Evolutionary conservation across 2,329 filamentous ascomycete species (phyloP).

Genomic region (Chalara sp.): DNA sequence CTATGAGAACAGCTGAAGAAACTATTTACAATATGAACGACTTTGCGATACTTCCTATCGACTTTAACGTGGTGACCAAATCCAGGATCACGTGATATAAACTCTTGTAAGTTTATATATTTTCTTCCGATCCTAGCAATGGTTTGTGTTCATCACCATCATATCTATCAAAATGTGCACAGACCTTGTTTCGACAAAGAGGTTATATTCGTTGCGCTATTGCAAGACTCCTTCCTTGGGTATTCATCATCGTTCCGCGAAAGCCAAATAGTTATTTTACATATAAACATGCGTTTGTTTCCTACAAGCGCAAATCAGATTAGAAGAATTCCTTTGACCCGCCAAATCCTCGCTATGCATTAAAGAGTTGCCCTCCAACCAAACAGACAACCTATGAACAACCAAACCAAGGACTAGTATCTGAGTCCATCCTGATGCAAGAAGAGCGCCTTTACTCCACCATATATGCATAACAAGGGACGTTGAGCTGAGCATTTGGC

Average conservation of each 20-base stretch:
- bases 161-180: too few species aligned
- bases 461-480: constrained; percentile 25
- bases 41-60: too few species aligned
- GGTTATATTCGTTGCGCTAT: too few species aligned
- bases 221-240: background rate
- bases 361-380: constrained; percentile 5
- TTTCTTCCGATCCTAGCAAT: too few species aligned
- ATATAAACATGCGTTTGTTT: background rate
- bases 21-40: too few species aligned
- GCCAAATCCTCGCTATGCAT: constrained; percentile 2
- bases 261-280: background rate
- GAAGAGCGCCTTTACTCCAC: constrained; percentile 25
- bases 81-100: too few species aligned
- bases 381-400: constrained; percentile 1
- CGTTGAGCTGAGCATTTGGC: background rate
- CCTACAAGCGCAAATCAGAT: background rate
- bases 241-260: background rate
- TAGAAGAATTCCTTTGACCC: background rate
- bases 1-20: too few species aligned
- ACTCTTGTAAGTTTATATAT: too few species aligned
- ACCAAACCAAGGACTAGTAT: constrained; percentile 5
- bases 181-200: too few species aligned
- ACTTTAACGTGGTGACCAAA: too few species aligned
- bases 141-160: too few species aligned
- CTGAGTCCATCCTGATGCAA: constrained; percentile 11